Base-by-base conservation (phyloP, 306 rosid genomes). In the Betula pendula region DNA sequence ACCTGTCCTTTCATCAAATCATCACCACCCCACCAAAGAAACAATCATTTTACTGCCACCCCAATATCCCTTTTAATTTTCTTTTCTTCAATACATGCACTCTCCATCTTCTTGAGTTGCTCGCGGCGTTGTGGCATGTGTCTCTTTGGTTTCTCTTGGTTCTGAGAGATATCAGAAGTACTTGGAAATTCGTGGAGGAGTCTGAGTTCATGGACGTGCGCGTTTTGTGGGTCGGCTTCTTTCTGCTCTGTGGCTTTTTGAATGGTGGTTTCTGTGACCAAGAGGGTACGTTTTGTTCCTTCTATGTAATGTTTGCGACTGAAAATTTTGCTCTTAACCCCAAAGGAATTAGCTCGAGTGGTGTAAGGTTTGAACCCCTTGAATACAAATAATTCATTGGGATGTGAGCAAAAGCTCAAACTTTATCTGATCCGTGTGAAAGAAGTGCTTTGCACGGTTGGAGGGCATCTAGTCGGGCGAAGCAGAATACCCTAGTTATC, bases 281-380 rank as follows among this genome's bases (percentile, higher is more conserved):
- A 86, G 87, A 89, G 84, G 97, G 98, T 94, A 91, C 65, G 85
- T 33, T 22, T 59, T 73, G 4, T 55, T 74, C 69, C 45, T 15
- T 49, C 0, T 3, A 4, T 50, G 29, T 19, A 48, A 43, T 56
- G 4, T 4, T 17, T 3, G 14, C 16, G 10, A 1, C 45, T 65
- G 22, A 0, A 63, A 35, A 35, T 33, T 59, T 60, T 29, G 13
- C 68, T 60, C 68, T 31, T n/a, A n/a, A n/a, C n/a, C n/a, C n/a
- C n/a, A n/a, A n/a, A n/a, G n/a, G n/a, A n/a, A n/a, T n/a, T n/a
- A n/a, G n/a, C n/a, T n/a, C n/a, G n/a, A n/a, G n/a, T n/a, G n/a
- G n/a, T n/a, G n/a, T n/a, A n/a, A n/a, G n/a, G n/a, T n/a, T n/a
- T n/a, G n/a, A n/a, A n/a, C n/a, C n/a, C n/a, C n/a, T n/a, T n/a